These are phyloP conservation scores for Eimeria maxima DNA, from an alignment of 169 alveolate genomes.

Conservation along the genomic window DNA sequence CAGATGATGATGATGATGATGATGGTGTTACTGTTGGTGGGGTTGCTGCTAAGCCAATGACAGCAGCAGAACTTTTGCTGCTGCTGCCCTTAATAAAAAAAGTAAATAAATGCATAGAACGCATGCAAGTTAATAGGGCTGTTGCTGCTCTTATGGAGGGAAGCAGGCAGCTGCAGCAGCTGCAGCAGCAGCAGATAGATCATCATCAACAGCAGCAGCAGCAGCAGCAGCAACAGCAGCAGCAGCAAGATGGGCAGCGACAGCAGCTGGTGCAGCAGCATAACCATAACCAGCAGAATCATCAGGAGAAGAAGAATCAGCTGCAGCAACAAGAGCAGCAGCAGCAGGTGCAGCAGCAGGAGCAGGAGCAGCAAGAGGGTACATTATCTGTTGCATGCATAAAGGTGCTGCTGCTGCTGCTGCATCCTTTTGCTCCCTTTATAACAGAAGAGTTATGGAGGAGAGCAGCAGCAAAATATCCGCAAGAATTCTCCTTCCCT, in stretches of 20 bases:
- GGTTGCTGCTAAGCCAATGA: neutral
- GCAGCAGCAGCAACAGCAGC: no score
- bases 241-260: no score
- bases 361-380: no score
- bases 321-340: no score
- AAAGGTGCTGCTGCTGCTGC: constrained; percentile 83
- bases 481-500: neutral
- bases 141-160: constrained; percentile 88
- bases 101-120: constrained; percentile 85
- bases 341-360: no score
- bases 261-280: no score
- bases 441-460: constrained; percentile 90
- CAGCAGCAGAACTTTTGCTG: neutral
- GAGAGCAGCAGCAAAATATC: neutral
- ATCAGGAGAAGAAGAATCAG: no score
- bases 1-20: no score
- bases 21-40: constrained; percentile 41
- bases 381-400: constrained; percentile 76
- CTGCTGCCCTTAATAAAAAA: neutral
- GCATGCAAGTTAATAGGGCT: constrained; percentile 87
- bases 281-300: no score
- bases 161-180: constrained; percentile 77
- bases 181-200: constrained; percentile 84
- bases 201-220: no score
- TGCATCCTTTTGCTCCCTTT: constrained; percentile 92